Evolutionary conservation across 2,329 filamentous ascomycete species (phyloP), one percentile per base, ranked within the genome.

Genomic region (Metarhizium rileyi): DNA sequence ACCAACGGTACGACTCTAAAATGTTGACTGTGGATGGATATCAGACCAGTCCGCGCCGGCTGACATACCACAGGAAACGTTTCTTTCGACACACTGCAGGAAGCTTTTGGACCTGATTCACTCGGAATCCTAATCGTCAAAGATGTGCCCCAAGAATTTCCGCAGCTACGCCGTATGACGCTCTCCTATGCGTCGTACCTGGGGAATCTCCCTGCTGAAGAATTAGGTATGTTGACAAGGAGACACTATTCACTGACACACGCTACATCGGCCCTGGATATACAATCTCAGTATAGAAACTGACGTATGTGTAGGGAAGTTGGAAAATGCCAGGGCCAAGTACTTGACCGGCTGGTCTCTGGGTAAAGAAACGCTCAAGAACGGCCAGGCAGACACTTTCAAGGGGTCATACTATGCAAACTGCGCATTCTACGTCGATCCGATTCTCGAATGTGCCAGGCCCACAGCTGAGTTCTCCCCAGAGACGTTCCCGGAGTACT

Each of bases 71-170:
- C 55, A 87, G 85, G 81, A 20, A 77, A 76, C 50, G 74, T 91
- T 43, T 75, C 84, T 0, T 84, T 88, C 47, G 76, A 80, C 50
- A 78, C 78, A 0, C 75, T 93, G 10, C 79, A 87, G 59, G 68
- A 85, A 57, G 93, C 93, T 0, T 97, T 98, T 63, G 93, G 93
- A 0, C 89, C 90, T 1, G 81, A 87, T 25, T 95, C 90, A 2
- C 74, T 97, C 12, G 93, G 93, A 0, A 95, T 98, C 47, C 84
- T 98, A 49, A 73, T 97, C n/a, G 90, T 98, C 44, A 89, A 86
- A 63, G 87, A 90, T 63, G 79, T 97, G 0, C 87, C 90, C 0
- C 54, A 75, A 5, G 73, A 80, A 47, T 98, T 95, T 59, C 67
- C 77, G 14, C 68, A 76, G n/a, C 71, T 96, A 41, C 80, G 93